Evolutionary conservation across 2,329 filamentous ascomycete species (phyloP).

Genomic region (Intubia oerlemansii): DNA sequence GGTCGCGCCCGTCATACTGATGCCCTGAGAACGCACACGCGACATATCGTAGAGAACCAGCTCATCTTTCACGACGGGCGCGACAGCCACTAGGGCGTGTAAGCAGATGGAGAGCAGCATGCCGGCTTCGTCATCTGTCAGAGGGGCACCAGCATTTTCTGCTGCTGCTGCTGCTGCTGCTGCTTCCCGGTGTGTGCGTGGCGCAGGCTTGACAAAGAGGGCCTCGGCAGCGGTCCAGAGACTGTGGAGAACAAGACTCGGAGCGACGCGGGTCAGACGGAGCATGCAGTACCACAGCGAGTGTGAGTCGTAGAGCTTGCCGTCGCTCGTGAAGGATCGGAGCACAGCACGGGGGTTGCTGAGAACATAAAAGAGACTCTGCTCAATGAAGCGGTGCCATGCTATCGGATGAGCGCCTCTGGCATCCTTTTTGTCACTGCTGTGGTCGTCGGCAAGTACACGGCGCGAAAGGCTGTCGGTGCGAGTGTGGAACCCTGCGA

Average conservation of each 20-base stretch:
- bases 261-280: slow-evolving; percentile 32
- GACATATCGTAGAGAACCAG: slow-evolving; percentile 36
- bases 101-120: slow-evolving; percentile 36
- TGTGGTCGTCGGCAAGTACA: slow-evolving; percentile 18
- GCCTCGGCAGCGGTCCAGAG: slow-evolving; percentile 39
- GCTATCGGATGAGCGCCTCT: too few relatives aligned
- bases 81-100: slow-evolving; percentile 37
- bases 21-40: slow-evolving; percentile 31
- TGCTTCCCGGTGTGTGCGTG: too few relatives aligned
- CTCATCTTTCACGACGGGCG: slow-evolving; percentile 26
- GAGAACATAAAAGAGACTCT: slow-evolving; percentile 41
- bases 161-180: too few relatives aligned
- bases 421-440: too few relatives aligned
- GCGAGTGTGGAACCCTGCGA: slow-evolving; percentile 12
- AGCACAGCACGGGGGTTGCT: slow-evolving; percentile 33
- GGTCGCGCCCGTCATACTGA: slow-evolving; percentile 24
- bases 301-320: slow-evolving; percentile 34
- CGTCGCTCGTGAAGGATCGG: slow-evolving; percentile 32
- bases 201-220: slow-evolving; percentile 26
- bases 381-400: slow-evolving; percentile 41
- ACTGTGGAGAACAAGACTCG: slow-evolving; percentile 38
- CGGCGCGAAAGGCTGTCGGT: slow-evolving; percentile 8
- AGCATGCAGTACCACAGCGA: slow-evolving; percentile 42
- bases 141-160: slow-evolving; percentile 12
- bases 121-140: slow-evolving; percentile 28